Base-by-base conservation (phyloP, 805 yeast species). In the Yamadazyma endophytica region DNA sequence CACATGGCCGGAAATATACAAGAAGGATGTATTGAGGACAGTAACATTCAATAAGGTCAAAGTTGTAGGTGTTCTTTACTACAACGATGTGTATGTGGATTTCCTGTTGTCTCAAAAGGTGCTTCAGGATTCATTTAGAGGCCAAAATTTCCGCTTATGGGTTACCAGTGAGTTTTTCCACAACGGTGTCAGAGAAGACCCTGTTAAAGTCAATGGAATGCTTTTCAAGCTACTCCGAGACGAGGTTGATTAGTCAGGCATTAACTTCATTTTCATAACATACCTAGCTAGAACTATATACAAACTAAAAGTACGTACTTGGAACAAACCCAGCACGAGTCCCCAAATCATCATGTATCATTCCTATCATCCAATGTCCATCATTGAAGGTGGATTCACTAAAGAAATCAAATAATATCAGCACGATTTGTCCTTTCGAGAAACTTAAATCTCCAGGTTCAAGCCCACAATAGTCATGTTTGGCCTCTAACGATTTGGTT, bases 11-110 rank as follows among this genome's bases (percentile, higher is more conserved):
- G 25, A 32, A 8, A 48, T 69, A 20, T 69, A 69, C 43, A 57
- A 66, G 36, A 43, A 47, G 3, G 43, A 52, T 2, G 44, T 39
- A 8, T 49, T 69, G 29, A 32, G 40, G 13, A 31, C 36, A 3
- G 40, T 70, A 15, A 56, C 63, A 9, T 49, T 54, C 40, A 54
- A 56, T 6, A 38, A 52, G 4, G 57, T 52, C 7, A 76, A 75
- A 1, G 60, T 73, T n/a, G 74, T 64, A 9, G 75, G 77, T 5
- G 72, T 75, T 5, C 52, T 71, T 4, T 74, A 72, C 42, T 54
- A 49, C 28, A 50, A 64, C 35, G 80, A 74, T 43, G 74, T 68
- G 44, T 74, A 73, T 44, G 79, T 74, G 26, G 77, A 71, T 44
- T 68, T 66, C 35, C 58, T 59, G 11, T 37, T 69, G 18, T 51